Evolutionary conservation across 2,329 filamentous ascomycete genomes (phyloP).

Genomic region (Aspergillus piperis): DNA sequence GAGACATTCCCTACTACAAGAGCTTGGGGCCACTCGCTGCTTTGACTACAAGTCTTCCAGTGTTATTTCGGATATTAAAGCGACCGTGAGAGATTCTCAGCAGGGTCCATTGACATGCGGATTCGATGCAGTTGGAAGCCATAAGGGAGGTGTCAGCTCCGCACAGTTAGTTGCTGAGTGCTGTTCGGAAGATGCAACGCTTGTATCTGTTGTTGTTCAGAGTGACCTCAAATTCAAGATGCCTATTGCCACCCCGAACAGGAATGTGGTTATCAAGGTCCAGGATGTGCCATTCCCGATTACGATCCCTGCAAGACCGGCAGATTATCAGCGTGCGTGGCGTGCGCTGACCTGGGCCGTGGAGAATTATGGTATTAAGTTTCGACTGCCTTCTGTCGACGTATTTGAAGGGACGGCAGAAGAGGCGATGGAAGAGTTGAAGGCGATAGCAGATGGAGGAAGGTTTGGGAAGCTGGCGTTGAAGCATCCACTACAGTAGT

Average conservation of each 20-base stretch:
- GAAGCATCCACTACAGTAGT: background rate
- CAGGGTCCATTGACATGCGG: background rate
- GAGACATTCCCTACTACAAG: slow-evolving; percentile 18
- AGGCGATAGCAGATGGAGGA: background rate
- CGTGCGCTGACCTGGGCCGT: background rate
- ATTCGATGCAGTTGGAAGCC: background rate
- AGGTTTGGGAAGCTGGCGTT: slow-evolving; percentile 16
- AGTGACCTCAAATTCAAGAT: background rate
- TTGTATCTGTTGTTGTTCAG: background rate
- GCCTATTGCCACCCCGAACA: background rate
- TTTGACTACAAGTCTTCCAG: slow-evolving; percentile 12
- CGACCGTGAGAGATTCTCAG: background rate
- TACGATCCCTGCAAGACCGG: background rate
- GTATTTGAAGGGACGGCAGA: background rate
- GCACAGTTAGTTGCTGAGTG: background rate
- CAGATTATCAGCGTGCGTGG: background rate
- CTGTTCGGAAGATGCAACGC: background rate
- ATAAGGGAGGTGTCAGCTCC: background rate
- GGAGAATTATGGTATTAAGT: background rate
- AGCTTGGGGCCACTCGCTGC: slow-evolving; percentile 7
- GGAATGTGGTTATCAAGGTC: background rate
- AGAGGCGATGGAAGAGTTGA: slow-evolving; percentile 2
- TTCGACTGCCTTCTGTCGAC: background rate
- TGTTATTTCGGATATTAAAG: slow-evolving; percentile 4
- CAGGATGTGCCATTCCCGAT: background rate